Base-by-base conservation (phyloP, 2,329 filamentous ascomycete genomes). In the Fusarium xyrophilum region DNA sequence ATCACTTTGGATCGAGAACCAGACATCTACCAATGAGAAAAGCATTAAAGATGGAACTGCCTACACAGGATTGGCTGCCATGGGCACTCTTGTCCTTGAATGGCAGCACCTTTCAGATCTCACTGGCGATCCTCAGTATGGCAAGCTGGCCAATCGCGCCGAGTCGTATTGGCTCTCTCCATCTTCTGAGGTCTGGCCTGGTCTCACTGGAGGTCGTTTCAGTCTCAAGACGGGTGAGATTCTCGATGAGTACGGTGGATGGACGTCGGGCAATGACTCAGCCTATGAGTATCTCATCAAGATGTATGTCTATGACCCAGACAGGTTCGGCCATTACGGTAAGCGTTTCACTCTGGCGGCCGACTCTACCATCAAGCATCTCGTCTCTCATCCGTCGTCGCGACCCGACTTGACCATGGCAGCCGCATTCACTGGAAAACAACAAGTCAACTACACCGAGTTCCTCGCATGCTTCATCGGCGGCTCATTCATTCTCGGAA, bases 401-500 rank as follows among this genome's bases (percentile, higher is more conserved):
- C 86, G 89, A 3, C 91, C 91, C 1, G 88, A 91, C 83, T 84
- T 87, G 2, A 86, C 87, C 0, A 79, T 83, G 6, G 82, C 85
- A 44, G 81, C 83, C 5, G 86, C 93, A 63, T 87, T 93, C 5
- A 82, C 93, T 4, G 82, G 93, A 19, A 82, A 86, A 0, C 89
- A 84, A 15, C 76, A 77, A 12, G 65, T 76, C 7, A 65, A 74
- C 30, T 64, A 71, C 1, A 65, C 59, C 10, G 48, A 72, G 23
- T 89, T 91, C 74, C 78, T 90, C 1, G 82, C 83, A 2, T 91
- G 89, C 76, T 92, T 90, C 73, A 81, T 85, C 2, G 89, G 89
- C 7, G 89, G 88, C 17, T 87, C 89, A 81, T 85, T 90, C 35
- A 88, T 82, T 2, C 83, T 92, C 21, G 88, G 84, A 8, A 85